These are phyloP conservation scores for Parietaria judaica DNA, from an alignment of 306 rosid genomes.

Conservation along the genomic window DNA sequence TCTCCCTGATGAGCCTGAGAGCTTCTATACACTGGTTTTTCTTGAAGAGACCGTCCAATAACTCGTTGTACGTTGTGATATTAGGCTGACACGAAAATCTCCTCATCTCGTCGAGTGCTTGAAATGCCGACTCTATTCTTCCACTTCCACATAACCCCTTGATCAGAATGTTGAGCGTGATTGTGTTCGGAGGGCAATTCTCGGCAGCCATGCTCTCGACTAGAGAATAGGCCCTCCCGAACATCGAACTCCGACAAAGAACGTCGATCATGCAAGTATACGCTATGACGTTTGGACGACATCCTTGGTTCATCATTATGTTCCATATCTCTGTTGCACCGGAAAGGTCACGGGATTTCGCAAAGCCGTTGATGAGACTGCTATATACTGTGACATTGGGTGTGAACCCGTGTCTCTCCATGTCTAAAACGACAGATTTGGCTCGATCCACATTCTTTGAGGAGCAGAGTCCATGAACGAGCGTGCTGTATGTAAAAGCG, in stretches of 20 bases:
- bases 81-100: slow-evolving; percentile 53
- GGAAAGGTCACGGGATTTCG: slow-evolving; percentile 50
- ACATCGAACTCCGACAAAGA: slow-evolving; percentile 58
- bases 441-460: slow-evolving; percentile 45
- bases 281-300: slow-evolving; percentile 67
- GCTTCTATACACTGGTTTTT: slow-evolving; percentile 48
- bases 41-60: slow-evolving; percentile 65
- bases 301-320: slow-evolving; percentile 57
- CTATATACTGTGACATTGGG: slow-evolving; percentile 67
- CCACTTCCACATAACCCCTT: slow-evolving; percentile 60
- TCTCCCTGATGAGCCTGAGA: slow-evolving; percentile 45
- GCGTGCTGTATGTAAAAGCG: slow-evolving; percentile 49
- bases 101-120: slow-evolving; percentile 54
- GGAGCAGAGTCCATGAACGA: slow-evolving; percentile 64
- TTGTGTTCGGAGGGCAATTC: slow-evolving; percentile 66
- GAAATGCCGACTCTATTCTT: slow-evolving; percentile 55
- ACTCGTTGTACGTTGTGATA: slow-evolving; percentile 61
- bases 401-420: slow-evolving; percentile 42
- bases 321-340: slow-evolving; percentile 76
- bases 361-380: slow-evolving; percentile 60
- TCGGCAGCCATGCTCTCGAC: slow-evolving; percentile 52
- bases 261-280: slow-evolving; percentile 78
- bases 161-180: slow-evolving; percentile 63
- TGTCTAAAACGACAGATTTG: slow-evolving; percentile 33
- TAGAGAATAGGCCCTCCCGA: slow-evolving; percentile 47